phyloP scores from a whole-genome alignment of 805 yeast species.

The Wickerhamiella cacticola region DNA sequence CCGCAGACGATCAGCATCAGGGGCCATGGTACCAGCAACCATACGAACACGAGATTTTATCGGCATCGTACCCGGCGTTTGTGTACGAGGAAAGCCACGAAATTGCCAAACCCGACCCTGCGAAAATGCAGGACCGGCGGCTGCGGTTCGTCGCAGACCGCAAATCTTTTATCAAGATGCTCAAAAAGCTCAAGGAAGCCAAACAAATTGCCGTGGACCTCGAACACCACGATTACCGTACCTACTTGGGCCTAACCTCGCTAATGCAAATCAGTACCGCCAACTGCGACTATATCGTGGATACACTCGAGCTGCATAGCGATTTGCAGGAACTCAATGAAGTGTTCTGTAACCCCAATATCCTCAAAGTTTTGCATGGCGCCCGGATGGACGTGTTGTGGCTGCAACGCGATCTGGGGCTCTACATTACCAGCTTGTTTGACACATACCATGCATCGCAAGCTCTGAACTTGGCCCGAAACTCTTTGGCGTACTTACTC shows the following conservation, averaged over 20 bases:
- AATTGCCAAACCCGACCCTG: conserved; percentile 38
- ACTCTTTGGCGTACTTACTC: conserved; percentile 71
- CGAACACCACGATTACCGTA: conserved; percentile 88
- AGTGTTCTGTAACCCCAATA: conserved; percentile 67
- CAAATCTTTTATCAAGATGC: conserved; percentile 42
- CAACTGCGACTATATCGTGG: conserved; percentile 75
- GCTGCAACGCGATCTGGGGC: conserved; percentile 90
- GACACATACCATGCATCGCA: conserved; percentile 89
- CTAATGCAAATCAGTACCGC: conserved; percentile 84
- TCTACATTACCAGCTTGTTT: conserved; percentile 77
- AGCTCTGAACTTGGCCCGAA: conserved; percentile 64
- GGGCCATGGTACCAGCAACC: conserved; percentile 65
- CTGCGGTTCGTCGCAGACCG: conserved; percentile 52
- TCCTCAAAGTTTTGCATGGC: conserved; percentile 87
- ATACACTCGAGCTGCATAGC: conserved; percentile 67
- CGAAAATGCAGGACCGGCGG: conserved; percentile 34
- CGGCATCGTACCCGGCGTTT: conserved; percentile 53
- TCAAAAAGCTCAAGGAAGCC: conserved; percentile 38
- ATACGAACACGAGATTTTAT: conserved; percentile 59
- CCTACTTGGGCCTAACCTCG: conserved; percentile 83
- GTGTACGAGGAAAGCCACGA: conserved; percentile 40
- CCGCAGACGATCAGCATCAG: conserved; percentile 31
- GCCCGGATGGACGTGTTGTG: conserved; percentile 94
- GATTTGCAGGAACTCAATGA: conserved; percentile 55
- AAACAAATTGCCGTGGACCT: conserved; percentile 80